phyloP scores from a whole-genome alignment of 2,329 filamentous ascomycete genomes.

The Trichophyton schoenleinii region DNA sequence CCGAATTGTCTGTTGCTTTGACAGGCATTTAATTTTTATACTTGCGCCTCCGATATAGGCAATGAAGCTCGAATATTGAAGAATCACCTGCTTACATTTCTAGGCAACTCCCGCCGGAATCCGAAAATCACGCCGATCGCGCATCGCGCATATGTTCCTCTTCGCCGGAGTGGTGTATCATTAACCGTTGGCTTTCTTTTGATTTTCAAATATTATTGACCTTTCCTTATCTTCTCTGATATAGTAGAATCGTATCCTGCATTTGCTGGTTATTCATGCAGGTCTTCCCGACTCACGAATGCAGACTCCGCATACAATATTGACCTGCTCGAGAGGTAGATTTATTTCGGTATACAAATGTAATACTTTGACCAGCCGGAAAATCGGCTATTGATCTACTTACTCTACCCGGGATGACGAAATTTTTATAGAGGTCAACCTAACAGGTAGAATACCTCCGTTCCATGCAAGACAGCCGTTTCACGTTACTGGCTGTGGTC shows the following conservation, averaged over 20 bases:
- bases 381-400: no score
- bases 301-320: no score
- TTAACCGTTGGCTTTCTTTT: not conserved
- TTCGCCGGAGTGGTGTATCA: not conserved
- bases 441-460: no score
- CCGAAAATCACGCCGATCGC: not conserved
- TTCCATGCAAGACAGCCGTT: no score
- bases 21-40: not conserved
- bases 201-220: not conserved
- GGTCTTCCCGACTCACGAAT: no score
- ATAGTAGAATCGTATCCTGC: not conserved
- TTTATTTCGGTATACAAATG: no score
- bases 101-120: not conserved
- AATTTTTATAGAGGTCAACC: no score
- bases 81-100: not conserved
- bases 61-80: not conserved
- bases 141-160: constrained; percentile 3
- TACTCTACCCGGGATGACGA: no score
- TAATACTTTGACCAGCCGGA: no score
- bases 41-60: not conserved
- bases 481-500: not conserved
- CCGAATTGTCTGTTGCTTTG: no score
- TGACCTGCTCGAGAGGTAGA: no score
- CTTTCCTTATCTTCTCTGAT: not conserved
- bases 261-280: not conserved